A percentile compares a stretch with the other conserved stretches of the same genome.
phyloP scores from a whole-genome alignment of 345 rosid genomes.

The Cardamine resedifolia region DNA sequence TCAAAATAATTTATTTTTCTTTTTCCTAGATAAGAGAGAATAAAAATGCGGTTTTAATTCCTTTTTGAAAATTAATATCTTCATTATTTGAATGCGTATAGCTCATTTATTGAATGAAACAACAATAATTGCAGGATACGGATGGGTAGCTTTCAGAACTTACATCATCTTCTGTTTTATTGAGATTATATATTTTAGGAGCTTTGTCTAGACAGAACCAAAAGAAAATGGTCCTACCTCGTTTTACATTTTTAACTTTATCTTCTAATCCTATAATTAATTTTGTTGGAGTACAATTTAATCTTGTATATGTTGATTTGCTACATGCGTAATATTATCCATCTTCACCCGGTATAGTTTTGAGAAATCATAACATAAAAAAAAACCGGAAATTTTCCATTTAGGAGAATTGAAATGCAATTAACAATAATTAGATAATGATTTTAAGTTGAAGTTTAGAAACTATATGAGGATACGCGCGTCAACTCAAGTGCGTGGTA shows the following conservation, averaged over 20 bases:
- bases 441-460: background rate
- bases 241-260: constrained; percentile 13
- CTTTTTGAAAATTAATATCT: background rate
- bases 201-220: constrained; percentile 20
- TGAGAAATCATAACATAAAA: background rate
- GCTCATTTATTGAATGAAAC: background rate
- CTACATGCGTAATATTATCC: background rate
- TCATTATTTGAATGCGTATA: background rate
- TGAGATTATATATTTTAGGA: constrained; percentile 24
- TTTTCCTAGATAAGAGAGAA: background rate
- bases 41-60: background rate
- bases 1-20: background rate
- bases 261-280: background rate
- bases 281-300: background rate
- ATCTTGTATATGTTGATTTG: background rate
- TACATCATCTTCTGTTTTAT: constrained; percentile 34
- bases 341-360: background rate
- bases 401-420: background rate
- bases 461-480: background rate
- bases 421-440: background rate
- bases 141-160: constrained; percentile 26
- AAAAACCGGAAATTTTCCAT: background rate
- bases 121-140: constrained; percentile 25
- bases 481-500: constrained; percentile 17
- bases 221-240: constrained; percentile 31